Conservation (phyloP, 1,284 basidiomycete species). For the Marasmius oreades region DNA sequence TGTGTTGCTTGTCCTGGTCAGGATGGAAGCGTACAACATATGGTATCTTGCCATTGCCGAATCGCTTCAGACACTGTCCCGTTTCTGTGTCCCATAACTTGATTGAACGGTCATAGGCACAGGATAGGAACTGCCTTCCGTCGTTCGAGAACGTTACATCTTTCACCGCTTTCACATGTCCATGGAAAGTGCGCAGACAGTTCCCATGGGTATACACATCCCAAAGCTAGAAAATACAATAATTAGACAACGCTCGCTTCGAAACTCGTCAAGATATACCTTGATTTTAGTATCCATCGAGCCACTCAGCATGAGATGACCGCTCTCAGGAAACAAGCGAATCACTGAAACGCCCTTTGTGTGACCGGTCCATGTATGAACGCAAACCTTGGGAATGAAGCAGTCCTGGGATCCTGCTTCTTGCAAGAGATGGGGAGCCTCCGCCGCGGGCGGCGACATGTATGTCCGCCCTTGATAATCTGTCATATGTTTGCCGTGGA, state of each 20-base stretch:
- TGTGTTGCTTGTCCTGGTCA: conserved; percentile 92
- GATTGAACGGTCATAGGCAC: conserved; percentile 94
- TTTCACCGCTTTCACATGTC: conserved; percentile 95
- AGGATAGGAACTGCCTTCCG: conserved; percentile 87
- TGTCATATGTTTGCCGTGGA: conserved; percentile 95
- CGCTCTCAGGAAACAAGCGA: conserved; percentile 88
- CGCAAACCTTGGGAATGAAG: conserved; percentile 92
- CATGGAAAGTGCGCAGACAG: conserved; percentile 95
- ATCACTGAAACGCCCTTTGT: conserved; percentile 96
- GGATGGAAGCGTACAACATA: conserved; percentile 96
- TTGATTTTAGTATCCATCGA: conserved; percentile 99
- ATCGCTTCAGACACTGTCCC: conserved; percentile 92
- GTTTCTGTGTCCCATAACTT: conserved; percentile 99
- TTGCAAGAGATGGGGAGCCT: conserved; percentile 74
- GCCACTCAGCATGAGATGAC: conserved; percentile 89
- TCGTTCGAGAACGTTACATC: conserved; percentile 95
- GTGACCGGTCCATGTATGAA: conserved; percentile 98
- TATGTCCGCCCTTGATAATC: conserved; percentile 99
- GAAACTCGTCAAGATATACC: conserved; percentile 34
- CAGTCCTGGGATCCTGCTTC: conserved; percentile 87
- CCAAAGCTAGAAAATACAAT: conserved; percentile 70
- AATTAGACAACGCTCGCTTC: not conserved
- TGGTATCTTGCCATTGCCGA: conserved; percentile 95
- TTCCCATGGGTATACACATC: conserved; percentile 97
- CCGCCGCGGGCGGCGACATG: conserved; percentile 87